Conservation (phyloP, 2,329 filamentous ascomycete genomes). For the Pyrenophora tritici-repentis region DNA sequence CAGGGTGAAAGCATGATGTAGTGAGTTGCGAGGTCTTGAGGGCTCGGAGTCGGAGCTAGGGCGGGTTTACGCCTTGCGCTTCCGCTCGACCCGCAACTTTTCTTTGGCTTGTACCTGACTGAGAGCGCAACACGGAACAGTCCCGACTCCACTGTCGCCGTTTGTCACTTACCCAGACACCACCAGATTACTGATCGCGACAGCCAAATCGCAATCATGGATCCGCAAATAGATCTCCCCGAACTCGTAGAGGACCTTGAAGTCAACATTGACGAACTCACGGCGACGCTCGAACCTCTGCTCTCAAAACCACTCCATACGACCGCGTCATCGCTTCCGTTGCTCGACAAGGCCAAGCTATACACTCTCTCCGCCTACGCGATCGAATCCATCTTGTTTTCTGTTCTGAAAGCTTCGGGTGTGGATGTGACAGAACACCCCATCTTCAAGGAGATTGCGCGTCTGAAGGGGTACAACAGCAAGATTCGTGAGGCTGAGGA, state of each 20-base stretch:
- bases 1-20: slow-evolving; percentile 15
- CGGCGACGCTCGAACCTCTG: slow-evolving; percentile 75
- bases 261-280: slow-evolving; percentile 77
- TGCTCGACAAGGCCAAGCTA: slow-evolving; percentile 95
- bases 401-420: slow-evolving; percentile 77
- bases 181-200: background rate
- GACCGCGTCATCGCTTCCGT: slow-evolving; percentile 75
- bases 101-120: slow-evolving; percentile 11
- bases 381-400: slow-evolving; percentile 88
- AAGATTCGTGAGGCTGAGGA: slow-evolving; percentile 82
- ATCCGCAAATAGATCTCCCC: slow-evolving; percentile 60
- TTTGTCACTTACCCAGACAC: background rate
- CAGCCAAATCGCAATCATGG: slow-evolving; percentile 49
- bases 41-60: slow-evolving; percentile 15
- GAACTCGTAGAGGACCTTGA: slow-evolving; percentile 76
- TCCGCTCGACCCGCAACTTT: slow-evolving; percentile 32
- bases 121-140: slow-evolving; percentile 1
- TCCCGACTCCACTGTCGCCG: background rate
- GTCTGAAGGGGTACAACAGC: slow-evolving; percentile 87
- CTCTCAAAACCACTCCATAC: slow-evolving; percentile 67
- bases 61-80: slow-evolving; percentile 17
- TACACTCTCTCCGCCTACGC: slow-evolving; percentile 87
- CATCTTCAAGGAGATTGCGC: slow-evolving; percentile 81
- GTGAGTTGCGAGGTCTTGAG: background rate
- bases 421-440: slow-evolving; percentile 80